Conservation (phyloP, 257 asterid species). For the Jasminum sambac region DNA sequence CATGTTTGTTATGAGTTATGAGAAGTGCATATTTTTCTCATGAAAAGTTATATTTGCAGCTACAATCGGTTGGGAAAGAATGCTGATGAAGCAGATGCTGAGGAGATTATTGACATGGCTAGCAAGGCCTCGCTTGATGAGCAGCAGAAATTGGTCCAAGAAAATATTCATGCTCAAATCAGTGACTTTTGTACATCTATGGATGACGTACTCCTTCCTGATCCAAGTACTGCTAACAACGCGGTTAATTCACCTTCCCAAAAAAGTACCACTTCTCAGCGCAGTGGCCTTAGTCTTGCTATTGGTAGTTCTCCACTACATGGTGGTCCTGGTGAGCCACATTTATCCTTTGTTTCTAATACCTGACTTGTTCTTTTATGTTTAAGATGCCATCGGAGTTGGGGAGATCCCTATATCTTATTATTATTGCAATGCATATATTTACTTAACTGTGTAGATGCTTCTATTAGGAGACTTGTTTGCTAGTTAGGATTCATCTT, state of each 20-base stretch:
- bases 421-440: too few relatives aligned
- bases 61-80: conserved; percentile 74
- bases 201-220: conserved; percentile 73
- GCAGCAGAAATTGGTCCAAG: conserved; percentile 87
- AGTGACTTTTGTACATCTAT: conserved; percentile 50
- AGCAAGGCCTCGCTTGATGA: conserved; percentile 61
- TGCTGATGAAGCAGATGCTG: conserved; percentile 81
- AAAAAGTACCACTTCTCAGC: conserved; percentile 40
- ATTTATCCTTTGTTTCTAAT: conserved; percentile 6
- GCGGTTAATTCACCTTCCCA: conserved; percentile 35
- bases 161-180: conserved; percentile 75
- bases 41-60: conserved; percentile 45
- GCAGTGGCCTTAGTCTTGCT: conserved; percentile 76
- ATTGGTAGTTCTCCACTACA: conserved; percentile 51
- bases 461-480: too few relatives aligned
- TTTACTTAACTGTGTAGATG: too few relatives aligned
- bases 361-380: background rate
- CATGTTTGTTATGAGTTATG: background rate
- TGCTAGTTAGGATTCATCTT: too few relatives aligned
- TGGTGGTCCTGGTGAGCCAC: conserved; percentile 46
- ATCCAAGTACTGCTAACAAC: conserved; percentile 29
- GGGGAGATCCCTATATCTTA: too few relatives aligned
- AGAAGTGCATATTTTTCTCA: conserved; percentile 21
- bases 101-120: conserved; percentile 81
- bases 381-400: background rate